Conservation (phyloP, 2,329 filamentous ascomycete genomes). For the Sporothrix pseudoabietina region DNA sequence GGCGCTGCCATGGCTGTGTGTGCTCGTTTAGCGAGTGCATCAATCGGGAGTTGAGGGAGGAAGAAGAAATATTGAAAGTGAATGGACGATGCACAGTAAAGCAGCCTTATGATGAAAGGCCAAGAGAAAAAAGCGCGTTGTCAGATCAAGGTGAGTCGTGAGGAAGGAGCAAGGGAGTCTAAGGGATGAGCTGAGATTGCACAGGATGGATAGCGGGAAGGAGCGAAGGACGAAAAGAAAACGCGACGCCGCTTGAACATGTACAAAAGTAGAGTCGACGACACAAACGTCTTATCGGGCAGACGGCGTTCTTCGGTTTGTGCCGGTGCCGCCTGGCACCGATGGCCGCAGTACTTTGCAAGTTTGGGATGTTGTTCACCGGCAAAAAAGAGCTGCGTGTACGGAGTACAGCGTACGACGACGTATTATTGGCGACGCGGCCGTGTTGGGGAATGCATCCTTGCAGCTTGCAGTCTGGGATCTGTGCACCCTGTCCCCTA, state of each 20-base stretch:
- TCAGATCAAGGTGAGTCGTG: background rate
- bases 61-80: background rate
- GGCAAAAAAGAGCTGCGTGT: background rate
- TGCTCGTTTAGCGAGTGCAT: background rate
- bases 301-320: conserved; percentile 14
- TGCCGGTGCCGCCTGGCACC: background rate
- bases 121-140: conserved; percentile 8
- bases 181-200: conserved; percentile 3
- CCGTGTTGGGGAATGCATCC: background rate
- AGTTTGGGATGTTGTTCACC: background rate
- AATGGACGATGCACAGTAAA: too few relatives aligned
- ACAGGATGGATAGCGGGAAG: background rate
- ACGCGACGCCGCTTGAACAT: background rate
- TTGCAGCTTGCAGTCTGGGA: background rate
- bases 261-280: background rate
- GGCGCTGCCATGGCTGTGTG: conserved; percentile 1
- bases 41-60: background rate
- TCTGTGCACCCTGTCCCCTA: conserved; percentile 8
- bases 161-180: conserved; percentile 9
- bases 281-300: conserved; percentile 1
- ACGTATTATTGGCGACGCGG: conserved; percentile 16
- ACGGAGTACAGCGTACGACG: background rate
- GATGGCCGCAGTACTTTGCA: background rate
- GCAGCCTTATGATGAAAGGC: background rate
- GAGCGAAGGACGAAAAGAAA: background rate